Base-by-base conservation (phyloP, 805 yeast species). In the Suhomyces sp. region DNA sequence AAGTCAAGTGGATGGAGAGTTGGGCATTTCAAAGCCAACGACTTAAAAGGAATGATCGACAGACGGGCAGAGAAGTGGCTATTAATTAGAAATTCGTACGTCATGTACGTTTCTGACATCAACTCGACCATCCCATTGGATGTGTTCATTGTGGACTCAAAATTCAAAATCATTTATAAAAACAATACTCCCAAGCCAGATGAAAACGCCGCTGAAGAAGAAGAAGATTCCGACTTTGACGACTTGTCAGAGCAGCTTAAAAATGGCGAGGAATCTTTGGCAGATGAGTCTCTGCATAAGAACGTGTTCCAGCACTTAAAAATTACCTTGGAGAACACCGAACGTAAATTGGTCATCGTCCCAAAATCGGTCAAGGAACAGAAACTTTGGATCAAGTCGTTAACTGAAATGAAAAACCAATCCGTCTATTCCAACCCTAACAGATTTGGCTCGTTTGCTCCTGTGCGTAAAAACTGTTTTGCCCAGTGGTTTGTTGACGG, bases 401-500 rank as follows among this genome's bases (percentile, higher is more conserved):
- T 94, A 40, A 77, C 78, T 40, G 76, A 77, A 22, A 91, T 92
- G 96, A 78, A 79, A 41, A 75, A 77, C 39, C 76, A 78, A 45
- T 80, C 94, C 0, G 69, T 79, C 1, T 94, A 97, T 97, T 72
- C 90, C 0, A 77, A 81, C 53, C 71, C 71, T 4, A 81, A 94
- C 56, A 75, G 99, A 54, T 96, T 96, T 69, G 84, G 77, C 6
- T 88, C 97, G 49, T 96, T 89, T 79, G 97, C 98, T 0, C 99
- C 99, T 0, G 83, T 93, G 0, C 75, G 99, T 57, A 68, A 83
- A 20, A 83, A 90, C 58, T 89, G 89, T 52, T 88, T 82, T 71
- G 97, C 97, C 10, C 97, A 94, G 66, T 93, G 96, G 94, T 85
- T 94, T 72, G 98, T 94, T 3, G 99, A 94, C 69, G 96, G 87